Evolutionary conservation across 2,329 filamentous ascomycete species (phyloP), one percentile per base, ranked within the genome.

Genomic region (Aspergillus fumigatus): DNA sequence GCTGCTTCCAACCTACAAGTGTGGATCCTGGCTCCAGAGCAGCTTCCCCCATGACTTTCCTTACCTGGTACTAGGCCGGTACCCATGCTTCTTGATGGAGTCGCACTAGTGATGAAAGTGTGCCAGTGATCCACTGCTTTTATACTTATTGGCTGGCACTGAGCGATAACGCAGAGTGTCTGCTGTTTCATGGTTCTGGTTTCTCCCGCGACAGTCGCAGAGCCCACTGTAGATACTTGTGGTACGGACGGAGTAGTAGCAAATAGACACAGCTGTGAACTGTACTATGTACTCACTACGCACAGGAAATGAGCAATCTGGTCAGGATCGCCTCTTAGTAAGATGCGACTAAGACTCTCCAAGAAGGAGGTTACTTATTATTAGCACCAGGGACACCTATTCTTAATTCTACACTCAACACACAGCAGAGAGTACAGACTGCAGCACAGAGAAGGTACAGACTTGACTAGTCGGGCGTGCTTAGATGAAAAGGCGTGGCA

Each of bases 131-230:
- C 62, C 59, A 62, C 53, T 43, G 3, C 1, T 10, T 4, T 8
- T 8, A 4, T 11, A n/a, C 21, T 55, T 4, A 58, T 58, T 56
- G 53, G 48, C 2, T 21, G 8, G 2, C 3, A n/a, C 7, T 4
- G 3, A 6, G 14, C 11, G 32, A 6, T 52, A 47, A 54, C 50
- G 45, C 52, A 55, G 48, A 52, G 52, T 48, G 57, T 23, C 52
- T 57, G 52, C 45, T 58, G 56, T 60, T 63, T 62, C 58, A 56
- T 63, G 61, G 59, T 56, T 57, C 53, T 63, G 60, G 59, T 58
- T 57, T 54, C 54, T 62, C 61, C 59, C 59, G 61, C 61, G 54
- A 62, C 59, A 59, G 57, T 60, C 56, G 59, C 59, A 47, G 43
- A 43, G 7, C 10, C 40, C 50, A 53, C 43, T 43, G 52, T 29